Conservation (phyloP, 2,329 filamentous ascomycete species). For the Triangularia verruculosa region DNA sequence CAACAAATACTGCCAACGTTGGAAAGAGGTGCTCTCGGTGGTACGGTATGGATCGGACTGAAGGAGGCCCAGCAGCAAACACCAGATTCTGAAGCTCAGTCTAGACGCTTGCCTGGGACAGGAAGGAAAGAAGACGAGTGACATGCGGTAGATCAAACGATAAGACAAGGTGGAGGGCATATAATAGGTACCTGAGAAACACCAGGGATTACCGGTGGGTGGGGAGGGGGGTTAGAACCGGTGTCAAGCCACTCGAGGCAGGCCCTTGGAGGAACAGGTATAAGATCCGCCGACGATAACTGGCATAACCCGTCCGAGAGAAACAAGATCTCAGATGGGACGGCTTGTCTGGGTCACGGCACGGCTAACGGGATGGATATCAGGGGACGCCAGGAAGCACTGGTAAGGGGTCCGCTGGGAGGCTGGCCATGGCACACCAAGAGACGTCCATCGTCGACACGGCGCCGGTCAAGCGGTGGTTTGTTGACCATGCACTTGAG, state of each 20-base stretch:
- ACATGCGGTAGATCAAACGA: conserved; percentile 5
- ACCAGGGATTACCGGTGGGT: neutral
- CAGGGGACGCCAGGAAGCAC: neutral
- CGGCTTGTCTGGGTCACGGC: neutral
- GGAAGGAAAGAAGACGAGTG: neutral
- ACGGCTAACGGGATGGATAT: neutral
- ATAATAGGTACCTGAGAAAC: conserved; percentile 7
- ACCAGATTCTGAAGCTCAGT: neutral
- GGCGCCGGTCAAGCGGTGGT: conserved; percentile 12
- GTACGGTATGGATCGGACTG: neutral
- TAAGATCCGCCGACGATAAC: neutral
- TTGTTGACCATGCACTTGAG: neutral
- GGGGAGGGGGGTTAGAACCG: neutral
- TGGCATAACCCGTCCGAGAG: neutral
- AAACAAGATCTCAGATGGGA: neutral
- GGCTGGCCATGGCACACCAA: neutral
- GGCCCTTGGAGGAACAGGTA: neutral
- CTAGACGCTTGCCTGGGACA: conserved; percentile 2
- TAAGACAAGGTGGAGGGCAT: conserved; percentile 4
- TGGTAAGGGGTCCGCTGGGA: neutral
- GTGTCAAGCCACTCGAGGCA: neutral
- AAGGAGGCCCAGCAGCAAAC: neutral
- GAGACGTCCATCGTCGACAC: conserved; percentile 1
- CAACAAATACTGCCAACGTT: neutral
- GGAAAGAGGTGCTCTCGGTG: neutral